Evolutionary conservation across 2,329 filamentous ascomycete species (phyloP), one percentile per base, ranked within the genome.

Genomic region (Penicillium brevicompactum): DNA sequence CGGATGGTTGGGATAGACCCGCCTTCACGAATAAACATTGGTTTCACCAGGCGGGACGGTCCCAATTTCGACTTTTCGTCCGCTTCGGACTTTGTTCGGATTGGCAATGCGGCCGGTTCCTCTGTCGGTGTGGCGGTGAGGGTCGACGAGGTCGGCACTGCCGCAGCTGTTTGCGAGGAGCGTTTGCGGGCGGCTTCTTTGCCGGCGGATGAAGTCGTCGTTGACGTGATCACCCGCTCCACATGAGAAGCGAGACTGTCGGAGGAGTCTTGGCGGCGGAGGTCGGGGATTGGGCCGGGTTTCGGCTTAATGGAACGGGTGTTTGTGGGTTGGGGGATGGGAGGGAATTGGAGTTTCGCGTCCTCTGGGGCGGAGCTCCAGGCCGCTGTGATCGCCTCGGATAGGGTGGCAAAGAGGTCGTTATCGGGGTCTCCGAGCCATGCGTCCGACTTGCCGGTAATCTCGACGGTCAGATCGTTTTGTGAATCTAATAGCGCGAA

Each of bases 391-490:
- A 97, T 88, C 1, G 92, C 94, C 56, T 87, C 82, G 63, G 96
- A 92, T 0, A 99, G 83, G 0, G 91, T 95, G 59, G 88, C 85
- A 74, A 97, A 99, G 55, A 97, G 92, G 62, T 92, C 86, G 63
- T 96, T 97, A 46, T 87, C 86, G 3, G 91, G 92, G 65, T 97
- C 91, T 13, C 94, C 93, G 0, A 99, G 84, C 94, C 94, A 99
- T 0, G 94, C 92, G 69, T 99, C 94, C 0, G 94, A 93, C 74
- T 90, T 88, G 69, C 97, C 94, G 62, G 96, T 92, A 61, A 99
- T 92, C 30, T 87, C 87, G 38, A 99, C 84, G 1, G 82, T 88
- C 34, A 99, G 80, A 5, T 81, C 83, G 67, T 99, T 99, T 58
- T 90, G 87, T 1, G 91, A 93, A 30, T 87, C 87, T 1, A 97